Evolutionary conservation across 345 rosid genomes (phyloP), one percentile per base, ranked within the genome.

Genomic region (Corymbia maculata): DNA sequence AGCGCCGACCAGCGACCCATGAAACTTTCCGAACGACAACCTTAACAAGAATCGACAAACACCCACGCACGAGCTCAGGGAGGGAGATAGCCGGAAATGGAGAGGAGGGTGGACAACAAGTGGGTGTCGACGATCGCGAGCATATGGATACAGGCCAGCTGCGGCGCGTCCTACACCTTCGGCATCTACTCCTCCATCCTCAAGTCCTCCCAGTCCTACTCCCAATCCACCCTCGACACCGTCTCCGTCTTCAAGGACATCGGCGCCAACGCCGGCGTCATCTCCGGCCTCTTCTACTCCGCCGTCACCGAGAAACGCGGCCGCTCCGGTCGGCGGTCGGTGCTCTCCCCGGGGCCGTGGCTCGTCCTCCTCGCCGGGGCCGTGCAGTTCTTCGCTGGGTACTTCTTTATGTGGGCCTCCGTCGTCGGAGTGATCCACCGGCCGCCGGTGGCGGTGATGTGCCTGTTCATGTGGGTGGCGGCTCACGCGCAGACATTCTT

Each of bases 161-260:
- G 90, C 88, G 99, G 99, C 52, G 91, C 92, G 17, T 92, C 95
- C 36, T 96, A 97, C 94, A 94, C 99, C 88, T 97, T 97, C 89
- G 93, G 94, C 50, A 93, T 97, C 93, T 95, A 97, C 91, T 97
- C 99, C 57, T 88, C 97, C 13, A 51, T 88, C 84, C 95, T 97
- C 86, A 97, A 97, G 92, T 93, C 98, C 82, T 91, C 93, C 53
- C 99, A 97, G 89, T 90, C 86, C 87, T 95, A 96, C 94, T 94
- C 95, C 89, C 99, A 96, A 90, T 94, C 95, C 26, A 97, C 99
- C 13, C 99, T 97, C 88, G 99, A 97, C 93, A 96, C 96, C 91
- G 95, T 97, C 91, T 97, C 98, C 61, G 99, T 97, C 92, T 96
- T 95, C 93, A 97, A 97, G 75, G 98, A 97, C 92, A 96, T 97